A percentile compares a stretch with the other conserved stretches of the same genome.
These are phyloP conservation scores for Globisporangium recalcitrans DNA, from an alignment of 352 stramenopile genomes.

Conservation along the genomic window DNA sequence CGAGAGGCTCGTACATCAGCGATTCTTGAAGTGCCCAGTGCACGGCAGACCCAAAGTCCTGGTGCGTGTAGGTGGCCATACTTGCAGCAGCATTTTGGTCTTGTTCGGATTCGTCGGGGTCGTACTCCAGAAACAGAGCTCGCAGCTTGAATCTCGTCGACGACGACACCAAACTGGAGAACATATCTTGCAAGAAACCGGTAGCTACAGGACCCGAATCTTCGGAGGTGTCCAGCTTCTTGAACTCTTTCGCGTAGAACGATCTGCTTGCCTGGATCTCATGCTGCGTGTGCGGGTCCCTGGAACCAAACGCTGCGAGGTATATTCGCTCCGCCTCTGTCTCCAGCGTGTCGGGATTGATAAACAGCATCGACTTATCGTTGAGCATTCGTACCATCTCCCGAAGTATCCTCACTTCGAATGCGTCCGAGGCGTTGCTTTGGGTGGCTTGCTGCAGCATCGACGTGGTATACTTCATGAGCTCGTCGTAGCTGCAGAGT, in stretches of 20 bases:
- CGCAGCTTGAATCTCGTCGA: constrained; percentile 55
- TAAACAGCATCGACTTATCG: constrained; percentile 13
- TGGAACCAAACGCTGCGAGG: constrained; percentile 23
- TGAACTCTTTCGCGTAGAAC: constrained; percentile 48
- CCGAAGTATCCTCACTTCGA: constrained; percentile 15
- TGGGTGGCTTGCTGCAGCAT: constrained; percentile 11
- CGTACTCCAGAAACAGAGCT: constrained; percentile 57
- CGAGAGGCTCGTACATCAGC: constrained; percentile 34
- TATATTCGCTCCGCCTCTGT: constrained; percentile 21
- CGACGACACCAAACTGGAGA: constrained; percentile 52
- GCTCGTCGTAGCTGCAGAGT: constrained; percentile 29
- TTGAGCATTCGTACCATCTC: constrained; percentile 15
- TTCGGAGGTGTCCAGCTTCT: constrained; percentile 22
- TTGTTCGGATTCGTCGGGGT: constrained; percentile 25
- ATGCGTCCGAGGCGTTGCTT: background rate
- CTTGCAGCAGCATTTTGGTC: background rate
- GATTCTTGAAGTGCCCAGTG: constrained; percentile 59
- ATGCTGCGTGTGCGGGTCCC: constrained; percentile 32
- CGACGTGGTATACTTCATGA: constrained; percentile 33
- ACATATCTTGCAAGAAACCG: constrained; percentile 42
- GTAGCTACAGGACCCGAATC: constrained; percentile 6
- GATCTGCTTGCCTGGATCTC: constrained; percentile 33
- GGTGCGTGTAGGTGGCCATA: constrained; percentile 56
- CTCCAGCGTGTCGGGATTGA: constrained; percentile 6
- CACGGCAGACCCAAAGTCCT: constrained; percentile 75